phyloP scores from a whole-genome alignment of 2,329 filamentous ascomycete genomes.

The Zasmidium cellare region DNA sequence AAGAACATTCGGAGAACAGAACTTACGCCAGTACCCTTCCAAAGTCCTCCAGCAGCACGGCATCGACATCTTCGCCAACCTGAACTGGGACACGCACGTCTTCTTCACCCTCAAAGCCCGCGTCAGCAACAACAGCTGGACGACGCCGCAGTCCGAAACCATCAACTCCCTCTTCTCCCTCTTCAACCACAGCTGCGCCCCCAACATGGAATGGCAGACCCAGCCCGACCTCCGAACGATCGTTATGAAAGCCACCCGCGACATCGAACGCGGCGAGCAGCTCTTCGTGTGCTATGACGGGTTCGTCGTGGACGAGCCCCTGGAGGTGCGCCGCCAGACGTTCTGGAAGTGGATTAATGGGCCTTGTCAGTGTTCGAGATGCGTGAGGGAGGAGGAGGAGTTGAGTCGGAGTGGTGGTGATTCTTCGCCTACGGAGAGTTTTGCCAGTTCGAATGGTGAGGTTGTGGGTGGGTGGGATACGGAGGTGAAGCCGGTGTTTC shows the following conservation, averaged over 20 bases:
- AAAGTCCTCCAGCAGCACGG: neutral
- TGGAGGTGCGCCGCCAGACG: slow-evolving; percentile 18
- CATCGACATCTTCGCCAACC: slow-evolving; percentile 62
- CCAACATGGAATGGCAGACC: slow-evolving; percentile 80
- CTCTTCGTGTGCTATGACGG: slow-evolving; percentile 32
- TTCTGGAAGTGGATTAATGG: slow-evolving; percentile 30
- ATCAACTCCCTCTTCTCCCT: slow-evolving; percentile 90
- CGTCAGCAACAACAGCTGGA: slow-evolving; percentile 79
- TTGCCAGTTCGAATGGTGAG: neutral
- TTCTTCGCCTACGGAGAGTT: neutral
- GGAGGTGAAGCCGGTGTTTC: slow-evolving; percentile 1
- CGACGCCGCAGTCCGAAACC: slow-evolving; percentile 51
- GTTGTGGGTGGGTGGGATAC: slow-evolving; percentile 9
- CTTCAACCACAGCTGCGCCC: slow-evolving; percentile 91
- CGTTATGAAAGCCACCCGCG: slow-evolving; percentile 10
- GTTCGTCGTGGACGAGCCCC: slow-evolving; percentile 18
- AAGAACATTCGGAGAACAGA: neutral
- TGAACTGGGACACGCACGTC: slow-evolving; percentile 72
- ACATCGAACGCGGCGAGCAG: slow-evolving; percentile 28
- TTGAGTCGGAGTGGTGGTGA: neutral
- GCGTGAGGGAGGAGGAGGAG: slow-evolving; percentile 25
- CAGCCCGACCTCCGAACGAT: slow-evolving; percentile 22
- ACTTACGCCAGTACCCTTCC: neutral
- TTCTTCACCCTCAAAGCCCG: slow-evolving; percentile 83
- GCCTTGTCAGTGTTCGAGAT: slow-evolving; percentile 29